These are phyloP conservation scores for Pachysolen tannophilus DNA, from an alignment of 805 yeast species.

Conservation along the genomic window DNA sequence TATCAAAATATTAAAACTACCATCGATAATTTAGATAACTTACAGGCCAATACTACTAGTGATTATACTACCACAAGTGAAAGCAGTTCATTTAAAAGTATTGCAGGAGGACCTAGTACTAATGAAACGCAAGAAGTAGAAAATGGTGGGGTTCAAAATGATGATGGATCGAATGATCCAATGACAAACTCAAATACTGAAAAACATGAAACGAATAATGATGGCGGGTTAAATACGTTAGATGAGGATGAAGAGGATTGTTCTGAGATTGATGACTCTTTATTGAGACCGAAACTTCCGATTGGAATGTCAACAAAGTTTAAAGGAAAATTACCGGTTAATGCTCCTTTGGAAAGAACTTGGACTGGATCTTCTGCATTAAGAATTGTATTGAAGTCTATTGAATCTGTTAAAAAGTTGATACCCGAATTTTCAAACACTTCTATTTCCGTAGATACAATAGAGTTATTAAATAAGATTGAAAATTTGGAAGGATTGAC, in stretches of 20 bases:
- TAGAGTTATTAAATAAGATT: slow-evolving; percentile 30
- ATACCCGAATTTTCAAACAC: slow-evolving; percentile 25
- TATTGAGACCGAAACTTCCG: slow-evolving; percentile 42
- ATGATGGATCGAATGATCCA: slow-evolving; percentile 9
- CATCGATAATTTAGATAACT: slow-evolving; percentile 5
- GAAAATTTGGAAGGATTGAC: slow-evolving; percentile 28
- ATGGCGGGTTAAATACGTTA: too few species aligned
- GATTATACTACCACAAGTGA: too few species aligned
- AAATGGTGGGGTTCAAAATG: neutral
- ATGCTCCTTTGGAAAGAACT: slow-evolving; percentile 37
- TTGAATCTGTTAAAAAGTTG: slow-evolving; percentile 19
- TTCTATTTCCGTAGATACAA: slow-evolving; percentile 17
- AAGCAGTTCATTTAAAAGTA: too few species aligned
- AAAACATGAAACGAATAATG: neutral
- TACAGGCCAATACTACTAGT: neutral
- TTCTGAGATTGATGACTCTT: slow-evolving; percentile 28
- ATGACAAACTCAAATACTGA: slow-evolving; percentile 2
- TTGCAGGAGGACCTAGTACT: too few species aligned
- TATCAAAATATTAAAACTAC: slow-evolving; percentile 6
- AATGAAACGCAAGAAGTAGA: neutral
- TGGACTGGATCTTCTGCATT: slow-evolving; percentile 55
- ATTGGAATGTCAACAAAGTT: slow-evolving; percentile 55
- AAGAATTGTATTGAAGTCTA: slow-evolving; percentile 28
- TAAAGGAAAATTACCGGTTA: slow-evolving; percentile 42
- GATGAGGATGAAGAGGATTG: slow-evolving; percentile 7